phyloP scores from a whole-genome alignment of 257 asterid species.

The Nicotiana sylvestris region DNA sequence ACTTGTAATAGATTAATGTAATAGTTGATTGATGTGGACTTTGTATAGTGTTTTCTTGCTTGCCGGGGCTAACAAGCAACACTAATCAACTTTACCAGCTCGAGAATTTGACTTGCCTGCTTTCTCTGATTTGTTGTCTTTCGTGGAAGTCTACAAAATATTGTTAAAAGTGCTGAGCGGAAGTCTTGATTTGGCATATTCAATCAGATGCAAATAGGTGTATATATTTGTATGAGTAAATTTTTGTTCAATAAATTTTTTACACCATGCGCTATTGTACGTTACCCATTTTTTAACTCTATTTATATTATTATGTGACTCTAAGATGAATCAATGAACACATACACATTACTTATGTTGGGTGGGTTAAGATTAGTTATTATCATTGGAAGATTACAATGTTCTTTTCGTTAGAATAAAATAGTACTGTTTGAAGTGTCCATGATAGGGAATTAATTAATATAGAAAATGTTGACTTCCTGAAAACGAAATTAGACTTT shows the following conservation, averaged over 20 bases:
- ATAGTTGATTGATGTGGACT: background rate
- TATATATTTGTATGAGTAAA: background rate
- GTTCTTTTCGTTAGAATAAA: background rate
- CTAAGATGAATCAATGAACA: background rate
- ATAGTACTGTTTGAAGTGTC: background rate
- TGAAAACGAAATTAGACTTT: background rate
- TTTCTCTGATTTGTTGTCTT: background rate
- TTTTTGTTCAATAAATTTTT: too few species aligned
- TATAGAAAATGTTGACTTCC: background rate
- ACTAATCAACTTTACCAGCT: constrained; percentile 22
- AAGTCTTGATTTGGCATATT: background rate
- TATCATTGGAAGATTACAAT: background rate
- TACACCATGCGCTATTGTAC: too few species aligned
- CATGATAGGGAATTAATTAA: background rate
- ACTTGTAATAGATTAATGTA: background rate
- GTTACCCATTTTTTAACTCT: too few species aligned
- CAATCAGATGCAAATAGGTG: background rate
- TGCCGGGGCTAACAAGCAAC: constrained; percentile 20
- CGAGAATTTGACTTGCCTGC: constrained; percentile 30
- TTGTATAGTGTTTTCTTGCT: background rate
- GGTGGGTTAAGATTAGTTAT: background rate
- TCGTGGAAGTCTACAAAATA: background rate
- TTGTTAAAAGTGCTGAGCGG: background rate
- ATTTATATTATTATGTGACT: background rate
- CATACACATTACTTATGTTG: background rate